Conservation (phyloP, 2,329 filamentous ascomycete species). For the Fusarium pseudocircinatum region DNA sequence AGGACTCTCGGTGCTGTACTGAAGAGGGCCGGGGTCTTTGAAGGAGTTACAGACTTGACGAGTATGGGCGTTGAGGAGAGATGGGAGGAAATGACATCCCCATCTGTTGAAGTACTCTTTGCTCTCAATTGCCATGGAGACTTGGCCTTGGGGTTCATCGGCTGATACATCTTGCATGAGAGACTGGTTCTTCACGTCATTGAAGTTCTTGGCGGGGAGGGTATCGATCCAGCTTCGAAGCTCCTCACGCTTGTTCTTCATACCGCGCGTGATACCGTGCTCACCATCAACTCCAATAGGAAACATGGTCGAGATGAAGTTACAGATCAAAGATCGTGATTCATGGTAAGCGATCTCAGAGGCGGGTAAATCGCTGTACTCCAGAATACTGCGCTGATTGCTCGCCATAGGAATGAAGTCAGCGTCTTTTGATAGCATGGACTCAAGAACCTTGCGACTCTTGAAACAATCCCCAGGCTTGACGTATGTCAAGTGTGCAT, state of each 20-base stretch:
- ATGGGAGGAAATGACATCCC: slow-evolving; percentile 68
- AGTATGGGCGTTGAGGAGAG: slow-evolving; percentile 64
- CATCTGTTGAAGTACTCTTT: slow-evolving; percentile 57
- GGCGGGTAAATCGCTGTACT: slow-evolving; percentile 39
- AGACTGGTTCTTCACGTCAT: slow-evolving; percentile 55
- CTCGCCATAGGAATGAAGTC: neutral
- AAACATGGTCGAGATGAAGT: slow-evolving; percentile 59
- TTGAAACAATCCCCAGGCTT: slow-evolving; percentile 26
- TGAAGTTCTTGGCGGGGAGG: slow-evolving; percentile 49
- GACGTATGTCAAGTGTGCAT: slow-evolving; percentile 49
- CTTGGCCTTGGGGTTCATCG: slow-evolving; percentile 57
- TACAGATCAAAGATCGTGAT: slow-evolving; percentile 60
- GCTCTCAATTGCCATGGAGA: slow-evolving; percentile 57
- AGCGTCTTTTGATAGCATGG: neutral
- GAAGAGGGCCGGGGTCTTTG: slow-evolving; percentile 67
- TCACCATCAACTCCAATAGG: slow-evolving; percentile 46
- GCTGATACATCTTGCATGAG: slow-evolving; percentile 61
- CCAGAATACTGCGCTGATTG: slow-evolving; percentile 28
- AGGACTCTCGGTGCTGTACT: slow-evolving; percentile 61
- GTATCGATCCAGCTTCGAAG: slow-evolving; percentile 46
- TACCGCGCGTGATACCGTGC: slow-evolving; percentile 39
- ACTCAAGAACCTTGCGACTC: neutral
- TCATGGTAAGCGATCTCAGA: slow-evolving; percentile 61
- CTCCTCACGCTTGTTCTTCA: slow-evolving; percentile 23
- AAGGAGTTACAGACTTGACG: slow-evolving; percentile 69